phyloP scores from a whole-genome alignment of 176 grass and related monocot genomes.

The Areca catechu region DNA sequence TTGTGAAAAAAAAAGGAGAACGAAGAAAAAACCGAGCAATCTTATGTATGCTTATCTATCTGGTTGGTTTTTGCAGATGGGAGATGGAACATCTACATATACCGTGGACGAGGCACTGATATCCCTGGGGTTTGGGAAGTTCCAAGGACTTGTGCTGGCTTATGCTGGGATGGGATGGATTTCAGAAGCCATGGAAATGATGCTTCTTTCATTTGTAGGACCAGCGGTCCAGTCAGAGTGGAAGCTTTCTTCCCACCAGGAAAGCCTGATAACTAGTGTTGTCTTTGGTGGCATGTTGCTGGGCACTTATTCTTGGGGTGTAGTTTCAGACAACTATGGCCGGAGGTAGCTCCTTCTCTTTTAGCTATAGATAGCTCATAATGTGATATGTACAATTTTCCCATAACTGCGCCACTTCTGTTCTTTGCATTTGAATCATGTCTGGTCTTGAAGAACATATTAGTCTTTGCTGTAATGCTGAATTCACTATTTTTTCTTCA shows the following conservation, averaged over 20 bases:
- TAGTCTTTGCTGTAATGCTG: too few relatives aligned
- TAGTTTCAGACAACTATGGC: slow-evolving; percentile 87
- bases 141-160: slow-evolving; percentile 74
- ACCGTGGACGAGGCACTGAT: slow-evolving; percentile 82
- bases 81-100: slow-evolving; percentile 48
- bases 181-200: slow-evolving; percentile 96
- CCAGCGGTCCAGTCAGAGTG: slow-evolving; percentile 80
- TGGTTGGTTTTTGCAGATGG: slow-evolving; percentile 48
- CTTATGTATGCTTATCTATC: not conserved
- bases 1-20: too few relatives aligned
- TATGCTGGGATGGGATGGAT: slow-evolving; percentile 95
- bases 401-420: not conserved
- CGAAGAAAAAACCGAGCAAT: too few relatives aligned
- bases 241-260: slow-evolving; percentile 68
- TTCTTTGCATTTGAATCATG: not conserved
- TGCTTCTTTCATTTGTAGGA: slow-evolving; percentile 94
- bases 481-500: too few relatives aligned
- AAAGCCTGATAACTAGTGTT: slow-evolving; percentile 86
- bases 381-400: not conserved
- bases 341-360: slow-evolving; percentile 48
- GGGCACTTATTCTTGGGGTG: slow-evolving; percentile 88
- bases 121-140: slow-evolving; percentile 83
- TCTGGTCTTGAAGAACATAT: too few relatives aligned
- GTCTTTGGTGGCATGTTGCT: slow-evolving; percentile 90
- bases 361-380: not conserved